Evolutionary conservation across 192 early-diverging fungal genomes (phyloP).

Genomic region (Backusella parvicylindrica): DNA sequence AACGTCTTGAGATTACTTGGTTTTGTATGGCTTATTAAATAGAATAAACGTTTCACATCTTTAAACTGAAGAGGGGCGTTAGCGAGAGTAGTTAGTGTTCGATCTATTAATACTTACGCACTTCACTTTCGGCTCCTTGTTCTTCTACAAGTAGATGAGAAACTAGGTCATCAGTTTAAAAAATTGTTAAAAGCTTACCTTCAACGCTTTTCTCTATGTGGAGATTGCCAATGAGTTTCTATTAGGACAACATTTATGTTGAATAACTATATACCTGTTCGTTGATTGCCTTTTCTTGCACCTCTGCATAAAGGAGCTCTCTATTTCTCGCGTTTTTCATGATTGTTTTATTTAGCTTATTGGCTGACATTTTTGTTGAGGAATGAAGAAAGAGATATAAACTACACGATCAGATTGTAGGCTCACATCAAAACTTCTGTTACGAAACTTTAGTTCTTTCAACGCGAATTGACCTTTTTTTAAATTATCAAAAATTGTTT

Average conservation of each 20-base stretch:
- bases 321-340: not conserved
- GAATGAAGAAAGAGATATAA: too few relatives aligned
- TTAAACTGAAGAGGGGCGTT: constrained; percentile 1
- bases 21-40: constrained; percentile 4
- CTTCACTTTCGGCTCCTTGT: not conserved
- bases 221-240: too few relatives aligned
- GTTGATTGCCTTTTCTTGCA: not conserved
- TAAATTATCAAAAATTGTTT: not conserved
- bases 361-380: not conserved
- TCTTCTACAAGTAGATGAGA: constrained; percentile 4
- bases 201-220: constrained; percentile 1
- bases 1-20: too few relatives aligned
- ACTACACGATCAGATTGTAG: too few relatives aligned
- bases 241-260: too few relatives aligned
- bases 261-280: too few relatives aligned
- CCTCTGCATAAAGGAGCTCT: constrained; percentile 3
- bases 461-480: not conserved
- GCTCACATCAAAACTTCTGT: not conserved
- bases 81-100: constrained; percentile 3
- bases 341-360: not conserved
- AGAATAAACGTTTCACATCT: not conserved
- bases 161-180: constrained; percentile 2
- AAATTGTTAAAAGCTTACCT: constrained; percentile 7
- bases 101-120: not conserved
- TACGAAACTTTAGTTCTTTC: not conserved